Evolutionary conservation across 495 filamentous ascomycete genomes (phyloP), one percentile per base, ranked within the genome.

Genomic region (Trichoderma gamsii): DNA sequence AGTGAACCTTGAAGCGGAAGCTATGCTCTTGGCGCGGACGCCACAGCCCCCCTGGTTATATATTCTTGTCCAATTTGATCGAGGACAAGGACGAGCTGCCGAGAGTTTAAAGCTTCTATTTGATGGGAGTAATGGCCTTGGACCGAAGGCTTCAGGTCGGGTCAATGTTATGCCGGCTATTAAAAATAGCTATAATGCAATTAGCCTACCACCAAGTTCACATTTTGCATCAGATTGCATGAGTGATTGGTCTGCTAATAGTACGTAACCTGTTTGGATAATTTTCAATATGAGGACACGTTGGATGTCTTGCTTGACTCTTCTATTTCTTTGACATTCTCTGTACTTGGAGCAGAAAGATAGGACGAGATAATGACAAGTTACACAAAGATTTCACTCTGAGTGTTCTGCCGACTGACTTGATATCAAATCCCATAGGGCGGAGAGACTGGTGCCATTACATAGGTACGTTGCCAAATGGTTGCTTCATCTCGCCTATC

Each of bases 1-100:
- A 76, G 71, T 29, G 70, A 74, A 75, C 71, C 73, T 75, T 75
- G 76, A 52, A 68, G 72, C 73, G 72, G 72, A 76, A 75, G 68
- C 73, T 72, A 71, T 65, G 72, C 75, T 73, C 75, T 74, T 78
- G 75, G 76, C 73, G 75, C 76, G 25, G 56, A 61, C 56, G 56
- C 56, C 27, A 61, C 56, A 13, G 25, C 12, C 56, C 56, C 56
- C 56, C 27, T 27, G 23, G 23, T 49, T 49, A 16, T 49, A 16
- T 49, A 15, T 32, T 2, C 27, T 11, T 12, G 27, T 32, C 29
- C 56, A 25, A 27, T 32, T 61, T 32, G 56, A 61, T 7, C 56
- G 25, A 61, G 25, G 11, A 61, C 18, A 21, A 61, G 56, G 27
- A 32, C 56, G 29, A 61, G 56, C 35, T 27, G 56, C 56, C 27